These are phyloP conservation scores for Eremomyces bilateralis DNA, from an alignment of 495 filamentous ascomycete species.

Conservation along the genomic window DNA sequence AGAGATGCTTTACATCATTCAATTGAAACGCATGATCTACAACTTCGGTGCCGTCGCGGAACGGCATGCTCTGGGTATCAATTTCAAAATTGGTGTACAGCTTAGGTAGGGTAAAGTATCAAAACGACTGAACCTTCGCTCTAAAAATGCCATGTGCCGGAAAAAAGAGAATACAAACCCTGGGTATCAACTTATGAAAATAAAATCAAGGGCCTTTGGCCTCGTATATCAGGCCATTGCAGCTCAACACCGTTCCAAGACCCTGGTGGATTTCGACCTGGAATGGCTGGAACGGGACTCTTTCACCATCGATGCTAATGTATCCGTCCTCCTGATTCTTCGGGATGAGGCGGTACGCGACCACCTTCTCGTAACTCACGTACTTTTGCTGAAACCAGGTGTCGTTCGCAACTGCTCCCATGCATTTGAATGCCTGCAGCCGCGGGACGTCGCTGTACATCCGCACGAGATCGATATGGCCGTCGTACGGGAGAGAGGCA, in stretches of 20 bases:
- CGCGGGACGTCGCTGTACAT: constrained; percentile 55
- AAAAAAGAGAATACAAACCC: too few species aligned
- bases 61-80: too few species aligned
- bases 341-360: constrained; percentile 64
- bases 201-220: constrained; percentile 22
- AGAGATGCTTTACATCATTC: too few species aligned
- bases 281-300: constrained; percentile 64
- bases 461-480: constrained; percentile 62
- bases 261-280: constrained; percentile 78
- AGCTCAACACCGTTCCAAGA: constrained; percentile 64
- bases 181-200: too few species aligned
- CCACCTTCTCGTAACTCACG: constrained; percentile 61
- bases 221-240: constrained; percentile 49
- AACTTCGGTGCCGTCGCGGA: too few species aligned
- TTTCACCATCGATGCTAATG: constrained; percentile 88
- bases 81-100: too few species aligned
- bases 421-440: constrained; percentile 35
- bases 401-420: constrained; percentile 47
- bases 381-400: constrained; percentile 57
- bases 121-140: too few species aligned
- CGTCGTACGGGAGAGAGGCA: constrained; percentile 63
- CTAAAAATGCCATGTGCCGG: too few species aligned
- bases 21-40: too few species aligned
- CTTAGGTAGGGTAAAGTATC: too few species aligned
- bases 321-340: constrained; percentile 44